phyloP scores from a whole-genome alignment of 306 rosid genomes.

The Nissolia schottii region DNA sequence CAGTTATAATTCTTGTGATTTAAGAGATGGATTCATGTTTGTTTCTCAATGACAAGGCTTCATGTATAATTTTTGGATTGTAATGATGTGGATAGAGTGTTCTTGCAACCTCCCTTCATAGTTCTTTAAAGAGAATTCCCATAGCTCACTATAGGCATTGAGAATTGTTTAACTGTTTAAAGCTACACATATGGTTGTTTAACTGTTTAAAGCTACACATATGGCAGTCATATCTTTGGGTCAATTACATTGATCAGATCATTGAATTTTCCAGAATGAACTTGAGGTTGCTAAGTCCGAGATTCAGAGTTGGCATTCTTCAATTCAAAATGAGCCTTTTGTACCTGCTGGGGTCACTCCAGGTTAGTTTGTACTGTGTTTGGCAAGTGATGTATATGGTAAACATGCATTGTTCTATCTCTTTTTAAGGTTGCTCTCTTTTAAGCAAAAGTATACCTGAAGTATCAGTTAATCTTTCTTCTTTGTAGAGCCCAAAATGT shows the following conservation, averaged over 20 bases:
- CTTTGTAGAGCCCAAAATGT: slow-evolving; percentile 63
- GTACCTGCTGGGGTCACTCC: slow-evolving; percentile 66
- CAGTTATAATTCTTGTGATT: background rate
- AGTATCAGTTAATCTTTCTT: slow-evolving; percentile 21
- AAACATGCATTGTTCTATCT: slow-evolving; percentile 3
- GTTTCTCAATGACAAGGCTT: slow-evolving; percentile 2
- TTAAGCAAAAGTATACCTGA: slow-evolving; percentile 6
- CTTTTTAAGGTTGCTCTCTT: background rate
- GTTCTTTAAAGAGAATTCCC: background rate
- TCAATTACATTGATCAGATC: slow-evolving; percentile 9
- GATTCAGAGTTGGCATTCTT: slow-evolving; percentile 84
- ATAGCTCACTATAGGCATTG: background rate
- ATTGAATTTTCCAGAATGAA: slow-evolving; percentile 55
- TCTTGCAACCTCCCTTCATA: background rate
- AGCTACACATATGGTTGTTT: background rate
- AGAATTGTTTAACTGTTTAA: background rate
- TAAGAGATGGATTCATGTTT: background rate
- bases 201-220: background rate
- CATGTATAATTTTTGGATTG: background rate
- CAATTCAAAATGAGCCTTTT: slow-evolving; percentile 64
- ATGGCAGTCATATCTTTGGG: slow-evolving; percentile 15
- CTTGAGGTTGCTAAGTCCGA: slow-evolving; percentile 75
- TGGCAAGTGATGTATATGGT: background rate
- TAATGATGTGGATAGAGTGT: background rate
- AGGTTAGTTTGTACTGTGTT: slow-evolving; percentile 44